phyloP scores from a whole-genome alignment of 148 eudicot species.

The Rhododendron kiyosumense region DNA sequence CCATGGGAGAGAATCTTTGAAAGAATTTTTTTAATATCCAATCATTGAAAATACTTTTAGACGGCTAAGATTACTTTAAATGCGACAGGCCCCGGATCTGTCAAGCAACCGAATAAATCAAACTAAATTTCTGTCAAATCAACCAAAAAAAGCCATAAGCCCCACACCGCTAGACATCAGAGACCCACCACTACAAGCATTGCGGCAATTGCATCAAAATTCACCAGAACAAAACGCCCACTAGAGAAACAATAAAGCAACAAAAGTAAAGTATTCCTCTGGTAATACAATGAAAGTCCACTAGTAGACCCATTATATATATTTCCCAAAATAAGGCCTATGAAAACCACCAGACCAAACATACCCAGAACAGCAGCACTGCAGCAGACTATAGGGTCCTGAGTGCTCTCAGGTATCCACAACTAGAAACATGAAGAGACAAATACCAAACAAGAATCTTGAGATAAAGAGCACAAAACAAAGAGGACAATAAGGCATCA shows the following conservation, averaged over 20 bases:
- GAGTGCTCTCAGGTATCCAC: neutral
- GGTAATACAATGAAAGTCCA: slow-evolving; percentile 9
- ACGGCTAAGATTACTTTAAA: too few relatives aligned
- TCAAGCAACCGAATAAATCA: too few relatives aligned
- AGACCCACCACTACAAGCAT: neutral
- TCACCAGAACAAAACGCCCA: neutral
- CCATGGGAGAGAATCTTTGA: too few relatives aligned
- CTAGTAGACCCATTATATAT: neutral
- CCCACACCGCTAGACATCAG: neutral
- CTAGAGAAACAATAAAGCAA: neutral
- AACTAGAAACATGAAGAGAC: neutral
- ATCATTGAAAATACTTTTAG: too few relatives aligned
- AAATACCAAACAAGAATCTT: slow-evolving; percentile 13
- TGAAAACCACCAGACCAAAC: slow-evolving; percentile 8
- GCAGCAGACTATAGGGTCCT: neutral
- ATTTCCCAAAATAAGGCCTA: neutral
- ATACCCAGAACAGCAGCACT: neutral
- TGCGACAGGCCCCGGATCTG: neutral
- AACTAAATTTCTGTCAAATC: slow-evolving; percentile 1
- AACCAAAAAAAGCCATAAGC: neutral
- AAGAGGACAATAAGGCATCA: slow-evolving; percentile 24
- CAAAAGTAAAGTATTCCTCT: neutral
- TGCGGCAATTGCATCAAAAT: slow-evolving; percentile 1
- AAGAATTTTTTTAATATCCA: too few relatives aligned
- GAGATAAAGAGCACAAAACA: slow-evolving; percentile 9